phyloP scores from a whole-genome alignment of 306 rosid species.

The Herpetospermum pedunculosum region DNA sequence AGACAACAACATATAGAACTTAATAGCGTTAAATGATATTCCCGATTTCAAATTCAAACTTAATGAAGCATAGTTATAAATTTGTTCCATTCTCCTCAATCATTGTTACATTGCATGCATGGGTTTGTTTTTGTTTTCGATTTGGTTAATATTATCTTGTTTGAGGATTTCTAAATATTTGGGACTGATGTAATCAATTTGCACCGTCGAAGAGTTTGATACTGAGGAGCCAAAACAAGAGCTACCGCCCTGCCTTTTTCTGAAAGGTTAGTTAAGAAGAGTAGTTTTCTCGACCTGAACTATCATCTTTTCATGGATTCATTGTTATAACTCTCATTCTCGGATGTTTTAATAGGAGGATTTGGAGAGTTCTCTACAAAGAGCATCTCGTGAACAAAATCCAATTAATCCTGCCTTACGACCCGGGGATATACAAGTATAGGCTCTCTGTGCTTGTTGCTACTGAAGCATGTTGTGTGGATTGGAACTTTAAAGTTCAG shows the following conservation, averaged over 20 bases:
- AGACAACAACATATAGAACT: too few species aligned
- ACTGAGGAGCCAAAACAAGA: constrained; percentile 59
- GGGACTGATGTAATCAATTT: constrained; percentile 5
- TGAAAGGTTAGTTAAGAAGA: constrained; percentile 51
- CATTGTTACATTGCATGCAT: not conserved
- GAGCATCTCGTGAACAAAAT: constrained; percentile 58
- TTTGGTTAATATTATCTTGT: not conserved
- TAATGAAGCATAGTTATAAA: not conserved
- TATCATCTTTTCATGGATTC: constrained; percentile 7
- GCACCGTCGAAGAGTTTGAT: constrained; percentile 70
- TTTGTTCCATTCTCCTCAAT: not conserved
- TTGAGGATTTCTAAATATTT: not conserved
- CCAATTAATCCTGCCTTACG: constrained; percentile 43
- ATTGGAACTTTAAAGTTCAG: constrained; percentile 7
- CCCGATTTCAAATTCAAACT: not conserved
- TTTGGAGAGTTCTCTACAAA: constrained; percentile 52
- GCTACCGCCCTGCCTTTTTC: constrained; percentile 88
- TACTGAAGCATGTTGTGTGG: constrained; percentile 9
- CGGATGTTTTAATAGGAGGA: constrained; percentile 63
- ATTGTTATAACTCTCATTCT: constrained; percentile 2
- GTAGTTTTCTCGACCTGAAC: not conserved
- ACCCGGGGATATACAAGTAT: constrained; percentile 78
- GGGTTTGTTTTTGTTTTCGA: not conserved
- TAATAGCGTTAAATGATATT: too few species aligned
- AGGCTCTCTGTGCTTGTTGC: not conserved